Percentiles rank a stretch among this genome's conserved stretches.
phyloP scores from a whole-genome alignment of 2,329 filamentous ascomycete species.

The Periconia sp. region DNA sequence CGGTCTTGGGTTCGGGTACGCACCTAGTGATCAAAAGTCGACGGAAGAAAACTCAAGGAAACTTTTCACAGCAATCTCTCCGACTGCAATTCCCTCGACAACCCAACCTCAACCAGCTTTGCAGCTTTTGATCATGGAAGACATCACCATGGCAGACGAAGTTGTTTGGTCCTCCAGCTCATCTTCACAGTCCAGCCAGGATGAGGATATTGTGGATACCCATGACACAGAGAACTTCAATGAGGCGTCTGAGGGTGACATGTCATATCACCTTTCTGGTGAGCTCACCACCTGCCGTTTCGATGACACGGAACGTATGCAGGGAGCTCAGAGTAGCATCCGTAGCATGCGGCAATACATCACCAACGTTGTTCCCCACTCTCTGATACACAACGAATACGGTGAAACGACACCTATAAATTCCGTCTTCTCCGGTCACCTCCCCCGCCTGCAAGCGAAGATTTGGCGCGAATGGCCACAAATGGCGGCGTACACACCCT shows the following conservation, averaged over 20 bases:
- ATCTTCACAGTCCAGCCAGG: no score
- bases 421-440: not conserved
- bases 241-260: not conserved
- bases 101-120: no score
- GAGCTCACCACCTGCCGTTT: not conserved
- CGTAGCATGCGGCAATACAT: constrained; percentile 3
- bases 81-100: no score
- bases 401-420: not conserved
- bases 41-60: no score
- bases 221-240: not conserved
- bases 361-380: not conserved
- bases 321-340: not conserved
- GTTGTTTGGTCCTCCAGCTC: no score
- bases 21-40: no score
- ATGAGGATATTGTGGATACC: no score
- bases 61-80: no score
- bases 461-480: constrained; percentile 8
- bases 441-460: constrained; percentile 8
- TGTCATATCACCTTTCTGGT: not conserved
- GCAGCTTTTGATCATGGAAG: no score
- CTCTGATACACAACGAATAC: constrained; percentile 8
- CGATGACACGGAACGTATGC: not conserved
- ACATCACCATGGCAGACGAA: no score
- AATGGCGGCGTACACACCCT: not conserved
- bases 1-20: no score